Evolutionary conservation across 2,329 filamentous ascomycete genomes (phyloP).

Genomic region (Exophiala sideris): DNA sequence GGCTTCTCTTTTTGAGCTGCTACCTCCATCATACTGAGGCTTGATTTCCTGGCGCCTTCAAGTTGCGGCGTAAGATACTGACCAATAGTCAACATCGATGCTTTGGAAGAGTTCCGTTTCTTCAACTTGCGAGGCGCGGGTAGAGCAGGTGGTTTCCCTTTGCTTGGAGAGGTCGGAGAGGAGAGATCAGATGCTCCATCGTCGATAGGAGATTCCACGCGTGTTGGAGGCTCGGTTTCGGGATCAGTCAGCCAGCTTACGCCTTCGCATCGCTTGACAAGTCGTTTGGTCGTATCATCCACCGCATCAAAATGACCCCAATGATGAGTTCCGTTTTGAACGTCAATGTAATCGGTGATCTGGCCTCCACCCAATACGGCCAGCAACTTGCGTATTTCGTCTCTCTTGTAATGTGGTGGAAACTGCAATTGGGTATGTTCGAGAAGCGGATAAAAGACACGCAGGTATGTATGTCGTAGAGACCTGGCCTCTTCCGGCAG

Average conservation of each 20-base stretch:
- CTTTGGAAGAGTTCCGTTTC: conserved; percentile 32
- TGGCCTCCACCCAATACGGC: conserved; percentile 68
- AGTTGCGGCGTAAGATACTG: conserved; percentile 42
- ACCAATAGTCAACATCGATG: conserved; percentile 27
- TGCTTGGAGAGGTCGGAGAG: conserved; percentile 24
- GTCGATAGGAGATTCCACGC: conserved; percentile 26
- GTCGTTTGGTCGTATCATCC: conserved; percentile 48
- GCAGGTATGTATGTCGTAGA: conserved; percentile 87
- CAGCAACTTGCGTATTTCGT: conserved; percentile 76
- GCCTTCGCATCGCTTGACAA: conserved; percentile 45
- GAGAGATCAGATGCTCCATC: conserved; percentile 20
- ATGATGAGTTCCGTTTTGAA: conserved; percentile 33
- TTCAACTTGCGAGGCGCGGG: conserved; percentile 38
- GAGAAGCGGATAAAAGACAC: conserved; percentile 85
- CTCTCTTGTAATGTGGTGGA: conserved; percentile 85
- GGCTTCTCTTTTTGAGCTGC: conserved; percentile 78
- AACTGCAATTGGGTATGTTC: conserved; percentile 86
- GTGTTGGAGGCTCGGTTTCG: conserved; percentile 31
- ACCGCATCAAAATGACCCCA: conserved; percentile 50
- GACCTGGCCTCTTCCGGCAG: conserved; percentile 72
- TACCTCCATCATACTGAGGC: conserved; percentile 72
- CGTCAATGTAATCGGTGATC: conserved; percentile 56
- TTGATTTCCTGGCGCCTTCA: conserved; percentile 66
- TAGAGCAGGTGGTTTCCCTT: conserved; percentile 43
- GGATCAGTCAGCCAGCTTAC: conserved; percentile 45